A percentile compares a stretch with the other conserved stretches of the same genome.
These are phyloP conservation scores for Beauveria scarabaeidicola DNA, from an alignment of 2,329 filamentous ascomycete species.

Conservation along the genomic window DNA sequence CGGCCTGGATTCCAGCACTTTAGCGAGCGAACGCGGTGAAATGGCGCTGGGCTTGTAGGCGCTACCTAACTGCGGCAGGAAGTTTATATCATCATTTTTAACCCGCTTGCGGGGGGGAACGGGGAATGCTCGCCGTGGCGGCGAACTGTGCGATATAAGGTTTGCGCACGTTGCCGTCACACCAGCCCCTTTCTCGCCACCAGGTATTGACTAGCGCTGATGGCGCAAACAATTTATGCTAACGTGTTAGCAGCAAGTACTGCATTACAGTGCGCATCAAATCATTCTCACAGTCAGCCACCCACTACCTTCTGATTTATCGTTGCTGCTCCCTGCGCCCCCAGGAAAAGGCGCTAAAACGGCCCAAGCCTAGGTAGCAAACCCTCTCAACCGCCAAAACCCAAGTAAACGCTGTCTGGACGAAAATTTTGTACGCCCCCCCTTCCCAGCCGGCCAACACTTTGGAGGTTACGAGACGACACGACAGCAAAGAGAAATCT, in stretches of 20 bases:
- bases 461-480: slow-evolving; percentile 6
- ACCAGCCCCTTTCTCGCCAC: slow-evolving; percentile 1
- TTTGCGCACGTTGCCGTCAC: neutral
- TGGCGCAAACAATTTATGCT: neutral
- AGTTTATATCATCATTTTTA: too few species aligned
- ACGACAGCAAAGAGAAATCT: slow-evolving; percentile 16
- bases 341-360: slow-evolving; percentile 2
- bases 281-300: neutral
- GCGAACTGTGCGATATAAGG: neutral
- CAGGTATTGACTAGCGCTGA: neutral
- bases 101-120: slow-evolving; percentile 5
- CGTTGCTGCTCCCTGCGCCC: neutral
- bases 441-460: slow-evolving; percentile 6
- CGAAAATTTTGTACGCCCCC: slow-evolving; percentile 21
- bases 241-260: neutral
- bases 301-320: neutral
- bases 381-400: neutral
- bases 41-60: too few species aligned
- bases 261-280: neutral
- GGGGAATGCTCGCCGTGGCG: neutral
- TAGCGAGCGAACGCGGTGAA: too few species aligned
- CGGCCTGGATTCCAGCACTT: too few species aligned
- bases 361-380: neutral
- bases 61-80: too few species aligned
- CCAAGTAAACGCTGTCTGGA: slow-evolving; percentile 12